Base-by-base conservation (phyloP, 805 yeast species). In the Komagataella pastoris region DNA sequence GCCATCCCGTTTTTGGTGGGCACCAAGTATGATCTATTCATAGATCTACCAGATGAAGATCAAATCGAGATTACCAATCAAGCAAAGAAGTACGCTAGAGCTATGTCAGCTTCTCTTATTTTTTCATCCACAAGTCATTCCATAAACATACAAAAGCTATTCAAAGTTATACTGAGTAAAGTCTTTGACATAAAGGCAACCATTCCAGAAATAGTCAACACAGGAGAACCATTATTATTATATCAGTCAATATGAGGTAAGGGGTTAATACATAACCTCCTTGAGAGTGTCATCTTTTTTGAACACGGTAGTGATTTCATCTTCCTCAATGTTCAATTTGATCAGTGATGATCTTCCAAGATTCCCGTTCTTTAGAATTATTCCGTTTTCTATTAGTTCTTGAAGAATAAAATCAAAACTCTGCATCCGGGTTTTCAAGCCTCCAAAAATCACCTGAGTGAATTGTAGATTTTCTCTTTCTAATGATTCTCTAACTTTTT, bases 1-100 rank as follows among this genome's bases (percentile, higher is more conserved):
- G 97, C 97, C 7, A 85, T 91, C 48, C 96, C 97, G 3, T 79
- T 91, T 54, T 71, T 91, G 48, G 85, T 91, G 2, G 99, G 99
- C 3, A 91, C 99, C 1, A 91, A 91, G 63, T 91, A 86, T 66
- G 99, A 91, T 63, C 69, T 81, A 55, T 90, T 91, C 65, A 81
- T 87, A 24, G 89, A 85, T 56, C 68, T 88, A 65, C 79, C 90
- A 48, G 79, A 76, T 44, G 84, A 79, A 52, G 95, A 90, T 59
- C 97, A 91, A 63, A 77, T 80, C 51, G 93, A 87, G 60, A 77
- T 91, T 50, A 87, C 96, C 5, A 79, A 76, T 54, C 88, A 83
- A 62, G 90, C 96, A 14, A 80, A 84, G 66, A 79, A 81, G 61
- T 90, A 85, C 64, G 96, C 97, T 12, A 76, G 73, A 58, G 95